Conservation (phyloP, 208 protist species). For the Trypanosoma conorhini region DNA sequence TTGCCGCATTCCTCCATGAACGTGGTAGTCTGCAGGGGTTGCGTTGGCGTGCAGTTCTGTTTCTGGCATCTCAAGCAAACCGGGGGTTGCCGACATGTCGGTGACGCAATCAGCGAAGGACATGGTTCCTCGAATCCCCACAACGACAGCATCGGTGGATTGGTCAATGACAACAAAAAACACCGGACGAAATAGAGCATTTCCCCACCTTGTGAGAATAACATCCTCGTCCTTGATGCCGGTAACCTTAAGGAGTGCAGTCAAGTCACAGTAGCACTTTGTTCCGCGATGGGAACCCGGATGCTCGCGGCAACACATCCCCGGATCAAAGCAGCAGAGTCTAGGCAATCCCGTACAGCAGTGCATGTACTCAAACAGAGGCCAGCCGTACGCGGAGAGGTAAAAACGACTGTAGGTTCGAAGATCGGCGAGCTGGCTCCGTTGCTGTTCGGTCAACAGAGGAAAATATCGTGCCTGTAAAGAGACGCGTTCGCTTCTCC, state of each 20-base stretch:
- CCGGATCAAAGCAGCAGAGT: constrained; percentile 64
- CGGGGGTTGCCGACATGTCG: constrained; percentile 64
- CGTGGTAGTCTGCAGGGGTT: constrained; percentile 60
- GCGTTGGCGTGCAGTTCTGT: background rate
- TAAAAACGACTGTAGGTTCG: constrained; percentile 73
- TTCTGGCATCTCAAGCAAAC: constrained; percentile 30
- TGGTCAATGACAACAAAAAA: constrained; percentile 78
- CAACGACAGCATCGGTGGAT: constrained; percentile 51
- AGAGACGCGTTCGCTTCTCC: constrained; percentile 39
- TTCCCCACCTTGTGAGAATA: constrained; percentile 71
- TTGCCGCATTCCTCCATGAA: constrained; percentile 80
- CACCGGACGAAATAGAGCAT: constrained; percentile 68
- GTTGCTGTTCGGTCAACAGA: constrained; percentile 40
- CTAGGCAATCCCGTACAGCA: constrained; percentile 51
- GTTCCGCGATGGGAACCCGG: constrained; percentile 49
- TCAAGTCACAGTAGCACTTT: constrained; percentile 62
- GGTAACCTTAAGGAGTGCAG: constrained; percentile 60
- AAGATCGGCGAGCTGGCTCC: constrained; percentile 42
- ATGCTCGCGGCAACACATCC: constrained; percentile 63
- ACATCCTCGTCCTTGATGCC: constrained; percentile 60
- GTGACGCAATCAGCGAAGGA: constrained; percentile 84
- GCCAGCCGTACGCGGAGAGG: constrained; percentile 74
- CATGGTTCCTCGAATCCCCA: constrained; percentile 89
- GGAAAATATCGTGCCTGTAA: constrained; percentile 51
- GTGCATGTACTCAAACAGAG: constrained; percentile 72